phyloP scores from a whole-genome alignment of 2,329 filamentous ascomycete genomes.

The Trichophyton schoenleinii region DNA sequence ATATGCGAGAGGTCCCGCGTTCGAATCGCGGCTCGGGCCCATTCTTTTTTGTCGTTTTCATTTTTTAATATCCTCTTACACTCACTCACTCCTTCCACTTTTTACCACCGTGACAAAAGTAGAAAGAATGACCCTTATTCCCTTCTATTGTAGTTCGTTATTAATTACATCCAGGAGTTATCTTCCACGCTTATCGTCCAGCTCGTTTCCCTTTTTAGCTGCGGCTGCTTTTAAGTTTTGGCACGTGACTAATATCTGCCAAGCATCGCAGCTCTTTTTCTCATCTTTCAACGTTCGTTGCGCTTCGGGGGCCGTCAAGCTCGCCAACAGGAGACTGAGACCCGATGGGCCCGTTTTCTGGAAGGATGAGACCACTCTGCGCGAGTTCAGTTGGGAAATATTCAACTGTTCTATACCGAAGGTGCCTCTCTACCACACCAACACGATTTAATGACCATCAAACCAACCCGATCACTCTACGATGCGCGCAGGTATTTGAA shows the following conservation, averaged over 20 bases:
- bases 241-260: too few relatives aligned
- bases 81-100: neutral
- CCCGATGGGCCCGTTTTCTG: neutral
- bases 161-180: too few relatives aligned
- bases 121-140: too few relatives aligned
- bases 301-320: neutral
- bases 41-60: neutral
- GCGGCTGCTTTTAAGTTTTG: too few relatives aligned
- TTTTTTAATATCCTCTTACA: neutral
- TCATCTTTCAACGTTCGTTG: neutral
- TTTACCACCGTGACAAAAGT: neutral
- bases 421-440: constrained; percentile 26
- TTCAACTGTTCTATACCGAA: constrained; percentile 29
- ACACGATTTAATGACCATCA: constrained; percentile 20
- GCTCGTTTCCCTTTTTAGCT: neutral
- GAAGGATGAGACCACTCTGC: neutral
- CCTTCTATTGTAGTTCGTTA: too few relatives aligned
- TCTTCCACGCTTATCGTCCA: neutral
- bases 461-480: constrained; percentile 17
- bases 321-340: neutral
- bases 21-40: constrained; percentile 6
- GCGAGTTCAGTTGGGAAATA: neutral
- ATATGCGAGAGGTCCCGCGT: constrained; percentile 6
- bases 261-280: too few relatives aligned
- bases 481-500: constrained; percentile 30